Conservation (phyloP, 352 stramenopile genomes). For the Nothophytophthora sp. region DNA sequence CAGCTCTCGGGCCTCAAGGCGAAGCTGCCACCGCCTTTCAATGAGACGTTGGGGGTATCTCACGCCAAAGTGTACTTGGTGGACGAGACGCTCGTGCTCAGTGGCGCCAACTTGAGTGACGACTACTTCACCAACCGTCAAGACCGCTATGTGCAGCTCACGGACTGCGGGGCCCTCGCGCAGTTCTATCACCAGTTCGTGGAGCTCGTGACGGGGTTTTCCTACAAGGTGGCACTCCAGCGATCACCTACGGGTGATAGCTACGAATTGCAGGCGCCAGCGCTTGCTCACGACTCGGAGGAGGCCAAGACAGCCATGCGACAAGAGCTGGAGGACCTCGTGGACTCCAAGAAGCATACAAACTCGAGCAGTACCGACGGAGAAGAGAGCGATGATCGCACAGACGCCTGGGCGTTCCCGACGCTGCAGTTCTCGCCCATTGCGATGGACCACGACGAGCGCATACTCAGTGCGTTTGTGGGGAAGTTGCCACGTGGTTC, state of each 20-base stretch:
- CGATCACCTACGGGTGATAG: slow-evolving; percentile 2
- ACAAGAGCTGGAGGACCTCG: slow-evolving; percentile 41
- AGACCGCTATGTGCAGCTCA: slow-evolving; percentile 78
- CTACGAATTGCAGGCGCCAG: slow-evolving; percentile 27
- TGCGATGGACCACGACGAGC: slow-evolving; percentile 56
- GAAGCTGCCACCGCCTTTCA: slow-evolving; percentile 69
- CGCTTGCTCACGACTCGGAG: slow-evolving; percentile 37
- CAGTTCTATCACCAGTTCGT: slow-evolving; percentile 80
- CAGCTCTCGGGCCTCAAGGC: slow-evolving; percentile 64
- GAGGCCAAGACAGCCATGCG: slow-evolving; percentile 40
- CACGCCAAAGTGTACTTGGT: slow-evolving; percentile 87
- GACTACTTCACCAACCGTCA: slow-evolving; percentile 88
- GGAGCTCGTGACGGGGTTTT: slow-evolving; percentile 39
- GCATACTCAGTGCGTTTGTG: slow-evolving; percentile 51
- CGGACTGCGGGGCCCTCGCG: slow-evolving; percentile 44
- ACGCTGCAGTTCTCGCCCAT: slow-evolving; percentile 79
- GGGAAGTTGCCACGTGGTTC: slow-evolving; percentile 42
- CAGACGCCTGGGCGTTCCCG: slow-evolving; percentile 68
- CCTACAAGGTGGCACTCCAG: slow-evolving; percentile 41
- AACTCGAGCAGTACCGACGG: not conserved
- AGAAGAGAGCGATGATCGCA: slow-evolving; percentile 7
- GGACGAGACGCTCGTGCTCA: slow-evolving; percentile 81
- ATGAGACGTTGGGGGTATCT: slow-evolving; percentile 81
- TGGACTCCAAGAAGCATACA: slow-evolving; percentile 27
- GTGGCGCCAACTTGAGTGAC: slow-evolving; percentile 77